Evolutionary conservation across 257 asterid genomes (phyloP).

Genomic region (Solanum chiquidenum): DNA sequence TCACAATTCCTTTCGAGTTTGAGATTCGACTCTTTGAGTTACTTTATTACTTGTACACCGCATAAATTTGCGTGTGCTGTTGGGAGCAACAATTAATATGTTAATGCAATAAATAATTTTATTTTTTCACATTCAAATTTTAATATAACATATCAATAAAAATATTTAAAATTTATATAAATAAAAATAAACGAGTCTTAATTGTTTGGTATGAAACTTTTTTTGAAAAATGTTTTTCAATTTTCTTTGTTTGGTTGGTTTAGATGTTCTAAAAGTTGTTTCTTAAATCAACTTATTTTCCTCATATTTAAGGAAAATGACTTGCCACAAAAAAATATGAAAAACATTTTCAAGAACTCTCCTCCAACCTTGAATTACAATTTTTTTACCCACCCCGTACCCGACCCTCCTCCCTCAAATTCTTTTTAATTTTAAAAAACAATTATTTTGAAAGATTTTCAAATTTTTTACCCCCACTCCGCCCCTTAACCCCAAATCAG

Average conservation of each 20-base stretch:
- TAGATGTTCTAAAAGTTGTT: no score
- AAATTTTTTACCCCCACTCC: background rate
- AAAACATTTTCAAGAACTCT: no score
- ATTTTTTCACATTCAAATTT: no score
- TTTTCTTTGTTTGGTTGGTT: background rate
- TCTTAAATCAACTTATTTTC: no score
- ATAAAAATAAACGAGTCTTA: background rate
- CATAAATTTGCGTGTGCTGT: background rate
- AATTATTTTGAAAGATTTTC: no score
- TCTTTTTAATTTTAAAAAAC: no score
- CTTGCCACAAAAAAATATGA: background rate
- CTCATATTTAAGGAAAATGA: no score
- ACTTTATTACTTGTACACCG: background rate
- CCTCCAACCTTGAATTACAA: background rate
- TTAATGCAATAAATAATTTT: no score
- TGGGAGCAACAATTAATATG: background rate
- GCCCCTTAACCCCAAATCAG: background rate
- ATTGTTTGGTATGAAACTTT: background rate
- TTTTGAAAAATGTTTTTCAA: background rate
- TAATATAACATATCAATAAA: background rate
- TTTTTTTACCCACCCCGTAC: background rate
- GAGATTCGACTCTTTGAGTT: background rate
- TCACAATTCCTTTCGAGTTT: background rate
- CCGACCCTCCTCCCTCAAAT: background rate
- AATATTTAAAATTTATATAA: no score